Base-by-base conservation (phyloP, 768 basidiomycete species). In the Leccinum longicurvipes region DNA sequence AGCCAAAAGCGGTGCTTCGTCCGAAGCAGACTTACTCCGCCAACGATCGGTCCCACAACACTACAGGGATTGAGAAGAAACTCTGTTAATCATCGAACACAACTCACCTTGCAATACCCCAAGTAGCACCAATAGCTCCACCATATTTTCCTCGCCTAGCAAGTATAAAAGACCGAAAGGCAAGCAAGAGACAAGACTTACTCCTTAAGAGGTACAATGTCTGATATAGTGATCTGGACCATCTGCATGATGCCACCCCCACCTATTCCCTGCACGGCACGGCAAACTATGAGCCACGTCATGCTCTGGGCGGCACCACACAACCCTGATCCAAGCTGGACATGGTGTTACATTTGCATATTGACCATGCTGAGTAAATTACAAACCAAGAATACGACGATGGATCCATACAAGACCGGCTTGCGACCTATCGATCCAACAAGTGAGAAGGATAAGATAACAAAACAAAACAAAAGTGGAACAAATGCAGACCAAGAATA, bases 231-330 rank as follows among this genome's bases (percentile, higher is more conserved):
- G 45, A 75, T 76, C 53, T 75, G 69, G 0, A 71, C 63, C 54
- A 75, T 50, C 56, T 76, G 73, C 9, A 67, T 54, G 45, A 74
- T 74, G 10, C 72, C 76, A 1, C 76, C 75, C 3, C 72, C 77
- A 19, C 78, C 77, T 17, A 79, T 66, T 36, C 77, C 77, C 61
- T 79, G 77, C 2, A 78, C 50, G 3, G 73, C 77, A 19, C 78
- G 73, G 36, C 65, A 68, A 23, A 71, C 55, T 58, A 73, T 73
- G 29, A 79, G 67, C 77, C 76, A 77, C 7, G 68, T 64, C 72
- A 79, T 75, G 24, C 29, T 74, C 60, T 78, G 72, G 4, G 77
- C 76, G n/a, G 76, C 74, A 32, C 75, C 77, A 57, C 77, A 77
- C 23, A 78, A 52, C 3, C 70, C 74, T 23, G 75, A 77, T 36